Evolutionary conservation across 2,329 filamentous ascomycete species (phyloP).

Genomic region (Ramularia endophylla): DNA sequence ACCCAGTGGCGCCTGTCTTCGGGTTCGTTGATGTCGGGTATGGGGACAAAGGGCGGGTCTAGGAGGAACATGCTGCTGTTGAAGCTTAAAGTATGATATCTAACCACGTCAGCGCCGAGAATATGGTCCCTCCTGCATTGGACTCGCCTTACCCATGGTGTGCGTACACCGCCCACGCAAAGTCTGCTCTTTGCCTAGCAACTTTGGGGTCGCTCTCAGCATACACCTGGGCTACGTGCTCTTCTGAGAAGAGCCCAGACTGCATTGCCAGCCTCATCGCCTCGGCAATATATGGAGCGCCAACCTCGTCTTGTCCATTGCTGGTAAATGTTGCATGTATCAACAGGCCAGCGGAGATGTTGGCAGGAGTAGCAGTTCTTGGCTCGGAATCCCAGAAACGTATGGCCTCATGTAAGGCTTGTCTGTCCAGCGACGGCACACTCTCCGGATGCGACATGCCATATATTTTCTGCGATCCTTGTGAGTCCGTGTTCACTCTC

Average conservation of each 20-base stretch:
- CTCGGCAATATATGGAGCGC: constrained; percentile 3
- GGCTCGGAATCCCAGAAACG: constrained; percentile 7
- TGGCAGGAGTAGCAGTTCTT: constrained; percentile 6
- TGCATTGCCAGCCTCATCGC: constrained; percentile 5
- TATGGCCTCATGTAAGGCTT: constrained; percentile 5
- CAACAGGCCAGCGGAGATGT: constrained; percentile 8
- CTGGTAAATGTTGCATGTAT: constrained; percentile 4
- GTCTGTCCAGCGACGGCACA: not conserved
- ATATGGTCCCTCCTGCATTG: too few species aligned
- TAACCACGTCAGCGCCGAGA: not conserved
- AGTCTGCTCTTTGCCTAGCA: constrained; percentile 3
- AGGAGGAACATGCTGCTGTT: not conserved
- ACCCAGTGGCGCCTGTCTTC: constrained; percentile 6
- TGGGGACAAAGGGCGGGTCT: constrained; percentile 1
- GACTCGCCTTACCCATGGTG: constrained; percentile 7
- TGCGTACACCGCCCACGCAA: constrained; percentile 8
- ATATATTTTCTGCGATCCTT: constrained; percentile 7
- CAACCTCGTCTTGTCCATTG: constrained; percentile 9
- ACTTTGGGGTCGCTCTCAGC: constrained; percentile 1
- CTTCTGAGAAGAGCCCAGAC: constrained; percentile 2
- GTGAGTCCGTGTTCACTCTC: not conserved
- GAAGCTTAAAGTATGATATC: constrained; percentile 6
- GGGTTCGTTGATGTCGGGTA: constrained; percentile 1
- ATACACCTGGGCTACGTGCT: constrained; percentile 1
- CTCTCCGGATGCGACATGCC: constrained; percentile 6